Evolutionary conservation across 2,329 filamentous ascomycete genomes (phyloP), one percentile per base, ranked within the genome.

Genomic region (Tolypocladium cylindrosporum): DNA sequence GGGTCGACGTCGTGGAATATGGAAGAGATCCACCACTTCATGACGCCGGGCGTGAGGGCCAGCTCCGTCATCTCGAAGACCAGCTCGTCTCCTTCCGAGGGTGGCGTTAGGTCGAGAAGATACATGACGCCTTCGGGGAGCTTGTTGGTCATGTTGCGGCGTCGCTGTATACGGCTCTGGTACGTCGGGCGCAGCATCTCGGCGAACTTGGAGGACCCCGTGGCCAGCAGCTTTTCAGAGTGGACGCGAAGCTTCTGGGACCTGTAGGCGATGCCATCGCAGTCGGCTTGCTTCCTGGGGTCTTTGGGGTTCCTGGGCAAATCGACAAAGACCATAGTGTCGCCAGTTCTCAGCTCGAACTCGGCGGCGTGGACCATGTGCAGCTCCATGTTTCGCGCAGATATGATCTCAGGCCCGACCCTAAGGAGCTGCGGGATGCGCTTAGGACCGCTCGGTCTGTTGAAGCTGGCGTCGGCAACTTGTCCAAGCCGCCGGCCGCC

Each of bases 71-170:
- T 75, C 59, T 82, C 74, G 31, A 82, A 78, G 1, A 86, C 79
- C 11, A 83, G 77, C 14, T 87, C 85, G 2, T 88, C 84, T 1
- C 83, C 86, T 65, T 86, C 80, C 0, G 71, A 70, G 0, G 81
- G 78, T 0, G 85, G 86, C 0, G 84, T 87, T 14, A 89, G 73
- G 62, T 89, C 85, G 41, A 89, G 64, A 21, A 87, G 71, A 61
- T 81, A 88, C 58, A 78, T 77, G 64, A 87, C 71, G 0, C 76
- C 79, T 2, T 69, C 62, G 0, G 72, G 74, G 11, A 75, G 65
- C 16, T 64, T 65, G 31, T 70, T 71, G 42, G 64, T 64, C 41
- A 73, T 62, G 48, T 71, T 71, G 24, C 71, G 71, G 16, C 72
- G 73, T 27, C 76, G 71, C 42, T 66, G 68, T 19, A 71, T 64